These are phyloP conservation scores for Serendipita sp. DNA, from an alignment of 768 basidiomycete genomes.

Conservation along the genomic window DNA sequence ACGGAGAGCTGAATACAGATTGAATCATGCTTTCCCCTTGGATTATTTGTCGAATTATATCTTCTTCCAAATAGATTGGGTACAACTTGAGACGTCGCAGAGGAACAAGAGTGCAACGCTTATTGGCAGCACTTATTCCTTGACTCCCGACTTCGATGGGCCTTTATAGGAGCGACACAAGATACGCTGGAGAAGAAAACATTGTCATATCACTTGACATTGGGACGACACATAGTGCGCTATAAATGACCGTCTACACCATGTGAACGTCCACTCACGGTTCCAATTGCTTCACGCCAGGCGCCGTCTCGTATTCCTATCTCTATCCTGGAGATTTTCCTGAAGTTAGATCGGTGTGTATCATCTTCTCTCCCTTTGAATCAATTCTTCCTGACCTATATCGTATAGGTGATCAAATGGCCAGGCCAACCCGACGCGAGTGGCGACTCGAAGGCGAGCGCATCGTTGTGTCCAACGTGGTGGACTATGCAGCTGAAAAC, in stretches of 20 bases:
- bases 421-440: not conserved
- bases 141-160: not conserved
- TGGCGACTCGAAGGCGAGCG: not conserved
- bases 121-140: no score
- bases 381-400: no score
- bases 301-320: slow-evolving; percentile 1
- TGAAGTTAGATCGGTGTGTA: not conserved
- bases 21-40: no score
- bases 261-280: no score
- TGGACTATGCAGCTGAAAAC: not conserved
- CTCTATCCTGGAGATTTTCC: not conserved
- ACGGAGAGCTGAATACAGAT: no score
- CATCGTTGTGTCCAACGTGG: not conserved
- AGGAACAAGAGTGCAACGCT: no score
- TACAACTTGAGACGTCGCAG: no score
- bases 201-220: not conserved
- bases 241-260: no score
- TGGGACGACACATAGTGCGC: not conserved
- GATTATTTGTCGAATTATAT: no score
- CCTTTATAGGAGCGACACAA: not conserved
- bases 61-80: no score
- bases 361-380: not conserved
- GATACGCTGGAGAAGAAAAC: not conserved
- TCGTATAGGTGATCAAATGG: slow-evolving; percentile 5
- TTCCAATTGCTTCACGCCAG: not conserved